A percentile compares a stretch with the other conserved stretches of the same genome.
These are phyloP conservation scores for Parathielavia hyrcaniae DNA, from an alignment of 495 filamentous ascomycete species.

Conservation along the genomic window DNA sequence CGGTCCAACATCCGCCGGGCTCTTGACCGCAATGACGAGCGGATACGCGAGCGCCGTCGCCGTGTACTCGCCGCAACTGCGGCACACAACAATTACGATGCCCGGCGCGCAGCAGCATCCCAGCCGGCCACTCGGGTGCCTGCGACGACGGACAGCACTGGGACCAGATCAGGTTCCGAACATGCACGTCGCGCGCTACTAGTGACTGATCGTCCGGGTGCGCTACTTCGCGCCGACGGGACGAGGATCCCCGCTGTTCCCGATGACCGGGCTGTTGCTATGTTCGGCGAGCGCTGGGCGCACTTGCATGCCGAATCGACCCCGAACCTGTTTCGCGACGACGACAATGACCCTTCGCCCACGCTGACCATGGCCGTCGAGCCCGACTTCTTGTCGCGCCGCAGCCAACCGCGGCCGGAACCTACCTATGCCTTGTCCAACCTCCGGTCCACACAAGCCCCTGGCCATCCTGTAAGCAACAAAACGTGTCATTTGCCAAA, in stretches of 20 bases:
- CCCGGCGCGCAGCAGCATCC: slow-evolving; percentile 7
- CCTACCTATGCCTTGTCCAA: slow-evolving; percentile 21
- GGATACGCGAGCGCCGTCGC: slow-evolving; percentile 36
- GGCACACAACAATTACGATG: slow-evolving; percentile 16
- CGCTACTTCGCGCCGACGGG: slow-evolving; percentile 7
- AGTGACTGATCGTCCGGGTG: no score
- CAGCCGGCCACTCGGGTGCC: slow-evolving; percentile 4
- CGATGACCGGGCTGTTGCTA: slow-evolving; percentile 26
- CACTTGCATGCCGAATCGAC: slow-evolving; percentile 23
- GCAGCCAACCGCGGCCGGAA: neutral
- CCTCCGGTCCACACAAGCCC: slow-evolving; percentile 23
- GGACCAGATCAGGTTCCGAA: slow-evolving; percentile 11
- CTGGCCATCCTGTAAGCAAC: slow-evolving; percentile 18
- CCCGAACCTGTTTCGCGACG: slow-evolving; percentile 15
- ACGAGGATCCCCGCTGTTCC: slow-evolving; percentile 18
- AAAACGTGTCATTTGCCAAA: neutral
- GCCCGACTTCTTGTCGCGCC: slow-evolving; percentile 16
- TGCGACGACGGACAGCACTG: slow-evolving; percentile 14
- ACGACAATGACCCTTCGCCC: slow-evolving; percentile 7
- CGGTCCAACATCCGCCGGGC: slow-evolving; percentile 67
- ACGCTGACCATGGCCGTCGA: slow-evolving; percentile 20
- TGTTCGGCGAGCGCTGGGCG: slow-evolving; percentile 32
- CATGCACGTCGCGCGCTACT: slow-evolving; percentile 16
- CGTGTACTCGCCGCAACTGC: slow-evolving; percentile 24
- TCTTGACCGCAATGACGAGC: slow-evolving; percentile 26